Evolutionary conservation across 768 basidiomycete genomes (phyloP), one percentile per base, ranked within the genome.

Genomic region (Leccinum fibrillosum): DNA sequence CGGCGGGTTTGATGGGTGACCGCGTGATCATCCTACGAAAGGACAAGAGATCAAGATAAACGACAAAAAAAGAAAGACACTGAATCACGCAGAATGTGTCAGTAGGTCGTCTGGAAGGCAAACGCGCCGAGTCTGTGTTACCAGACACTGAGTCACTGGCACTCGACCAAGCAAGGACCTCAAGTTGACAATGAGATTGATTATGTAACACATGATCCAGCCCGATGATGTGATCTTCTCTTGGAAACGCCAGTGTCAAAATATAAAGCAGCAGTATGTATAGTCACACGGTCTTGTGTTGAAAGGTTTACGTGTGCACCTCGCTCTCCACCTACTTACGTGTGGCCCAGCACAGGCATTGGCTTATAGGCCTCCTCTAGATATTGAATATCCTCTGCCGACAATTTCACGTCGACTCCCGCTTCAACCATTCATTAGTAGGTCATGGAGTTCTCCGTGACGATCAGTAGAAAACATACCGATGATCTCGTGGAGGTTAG

Each of bases 311-410:
- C 35, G 21, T 19, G 44, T 49, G 6, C 12, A 15, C 6, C 21
- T 23, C 50, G 15, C 44, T n/a, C 17, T 42, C 39, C 34, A 2
- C 32, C 57, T 62, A 2, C 32, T 55, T 62, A 71, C 17, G 56
- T 44, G 42, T 79, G 77, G n/a, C 80, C 78, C 6, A 78, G 60
- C 23, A 80, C 69, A 11, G 69, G 44, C 59, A 72, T 72, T 5
- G 82, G 75, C 47, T 55, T 59, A 66, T 84, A 85, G 1, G 71
- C 68, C 61, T 80, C 76, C 49, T 77, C 76, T 50, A 85, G 71
- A 48, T 72, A 75, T 55, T 76, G 71, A 37, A 80, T 70, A 59
- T 85, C 84, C 25, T 83, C 84, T 15, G 69, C 67, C 0, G 76
- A 77, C 58, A 85, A 70, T 47, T 76, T 68, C 49, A 84, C 61